Evolutionary conservation across 139 green algal species (phyloP).

Genomic region (Chlamydomonas schloesseri): DNA sequence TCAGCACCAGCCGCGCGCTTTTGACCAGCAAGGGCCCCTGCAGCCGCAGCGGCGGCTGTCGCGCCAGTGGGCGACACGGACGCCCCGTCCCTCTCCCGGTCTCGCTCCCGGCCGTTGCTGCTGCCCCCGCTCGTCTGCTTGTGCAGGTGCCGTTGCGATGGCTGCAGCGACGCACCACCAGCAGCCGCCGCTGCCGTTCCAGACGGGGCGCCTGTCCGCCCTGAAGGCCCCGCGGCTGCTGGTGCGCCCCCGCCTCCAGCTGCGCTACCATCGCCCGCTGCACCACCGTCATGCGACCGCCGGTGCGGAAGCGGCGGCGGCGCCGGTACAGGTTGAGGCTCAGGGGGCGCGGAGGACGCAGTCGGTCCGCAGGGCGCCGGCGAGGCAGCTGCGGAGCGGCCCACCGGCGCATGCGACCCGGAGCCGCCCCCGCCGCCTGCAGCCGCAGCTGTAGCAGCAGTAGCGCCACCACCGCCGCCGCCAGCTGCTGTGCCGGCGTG

Average conservation of each 20-base stretch:
- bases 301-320: not conserved
- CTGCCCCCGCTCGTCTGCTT: slow-evolving; percentile 36
- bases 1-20: not conserved
- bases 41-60: not conserved
- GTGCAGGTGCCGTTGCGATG: not conserved
- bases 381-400: slow-evolving; percentile 5
- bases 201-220: no score
- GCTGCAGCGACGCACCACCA: no score
- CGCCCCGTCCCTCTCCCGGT: not conserved
- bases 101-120: slow-evolving; percentile 19
- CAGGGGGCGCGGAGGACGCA: not conserved
- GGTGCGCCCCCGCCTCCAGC: not conserved
- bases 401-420: not conserved
- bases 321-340: not conserved
- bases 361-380: not conserved
- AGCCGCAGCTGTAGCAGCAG: no score
- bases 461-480: not conserved
- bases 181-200: not conserved
- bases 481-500: not conserved
- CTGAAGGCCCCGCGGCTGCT: not conserved
- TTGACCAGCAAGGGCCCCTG: not conserved
- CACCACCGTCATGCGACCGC: not conserved
- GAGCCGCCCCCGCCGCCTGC: no score
- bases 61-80: not conserved
- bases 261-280: not conserved